Base-by-base conservation (phyloP, 345 rosid species). In the Sisymbrium irio region DNA sequence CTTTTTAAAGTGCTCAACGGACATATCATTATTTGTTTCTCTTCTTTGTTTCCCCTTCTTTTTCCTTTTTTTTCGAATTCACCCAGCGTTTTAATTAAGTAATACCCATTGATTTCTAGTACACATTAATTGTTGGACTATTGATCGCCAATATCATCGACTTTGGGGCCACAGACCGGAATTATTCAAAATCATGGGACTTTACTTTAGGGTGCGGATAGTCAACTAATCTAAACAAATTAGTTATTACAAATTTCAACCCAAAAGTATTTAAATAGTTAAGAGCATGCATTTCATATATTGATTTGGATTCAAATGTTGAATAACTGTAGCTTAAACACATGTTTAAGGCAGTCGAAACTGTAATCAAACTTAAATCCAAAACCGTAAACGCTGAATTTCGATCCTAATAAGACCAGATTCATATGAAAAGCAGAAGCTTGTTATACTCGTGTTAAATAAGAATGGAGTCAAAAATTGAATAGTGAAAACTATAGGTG, bases 1-100 rank as follows among this genome's bases (percentile, higher is more conserved):
- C 78, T 77, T 83, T 73, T n/a, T 2, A 45, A 20, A 82, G 64
- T 12, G 0, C 50, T 30, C 71, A 85, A 87, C 89, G 90, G 86
- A 77, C 83, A 55, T 44, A 41, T 76, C 15, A 58, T 58, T 67
- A 81, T 65, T 36, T 22, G 63, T 45, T 56, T 58, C 51, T 40
- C 19, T 9, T 65, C 28, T 12, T 20, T 62, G 12, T 37, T 37
- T 22, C 27, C 13, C 44, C 63, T 22, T 25, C 28, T 10, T 40
- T 69, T 35, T 20, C n/a, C 25, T 5, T 33, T 14, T 25, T 65
- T 53, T 35, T 42, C 2, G 36, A 47, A 59, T 58, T 14, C 19
- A 46, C 55, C 51, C 55, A 5, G 5, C 17, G 12, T 25, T 65
- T 73, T 19, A 55, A 54, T 64, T 22, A n/a, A n/a, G n/a, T n/a